Evolutionary conservation across 1,284 basidiomycete species (phyloP), one percentile per base, ranked within the genome.

Genomic region (Athelia sp.): DNA sequence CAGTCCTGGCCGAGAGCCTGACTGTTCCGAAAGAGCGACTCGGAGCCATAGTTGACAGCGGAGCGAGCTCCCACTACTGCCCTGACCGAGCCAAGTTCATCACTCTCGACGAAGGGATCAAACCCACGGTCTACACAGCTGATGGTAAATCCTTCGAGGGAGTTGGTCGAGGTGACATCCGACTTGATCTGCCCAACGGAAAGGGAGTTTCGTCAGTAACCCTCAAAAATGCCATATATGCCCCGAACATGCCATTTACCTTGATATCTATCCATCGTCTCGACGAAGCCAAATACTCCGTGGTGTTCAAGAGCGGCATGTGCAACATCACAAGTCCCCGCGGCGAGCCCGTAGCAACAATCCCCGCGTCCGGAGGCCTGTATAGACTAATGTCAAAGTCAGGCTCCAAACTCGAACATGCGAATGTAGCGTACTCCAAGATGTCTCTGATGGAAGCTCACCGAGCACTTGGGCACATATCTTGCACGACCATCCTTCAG

Each of bases 381-480:
- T 40, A 21, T 21, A 6, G 19, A 40, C 8, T 21, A 8, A n/a
- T 40, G 36, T 6, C 8, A 6, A 6, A 8, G 46, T 32, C 14
- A 43, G 35, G 3, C 48, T 13, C 26, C 26, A 13, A 29, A 4
- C 13, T 13, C 26, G 6, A 6, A 4, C 4, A 29, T 29, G 26
- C 26, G 6, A 6, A 4, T 13, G 13, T 4, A 15, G 34, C 52
- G 0, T 45, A 35, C 0, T 58, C 67, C 31, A 26, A 8, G 0
- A 22, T 71, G 8, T 65, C 58, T 2, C 9, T 70, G 0, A 57
- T 66, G 35, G 58, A 69, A 24, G 46, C 71, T 0, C 70, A 75
- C 43, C 53, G 54, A 1, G 52, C 54, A 0, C 55, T 71, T 51
- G 66, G 67, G 0, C 72, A 74, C 43, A 69, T 73, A 3, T 57